Percentiles rank a stretch among this genome's conserved stretches.
phyloP scores from a whole-genome alignment of 1,284 basidiomycete species.

The Cutaneotrichosporon sp. region DNA sequence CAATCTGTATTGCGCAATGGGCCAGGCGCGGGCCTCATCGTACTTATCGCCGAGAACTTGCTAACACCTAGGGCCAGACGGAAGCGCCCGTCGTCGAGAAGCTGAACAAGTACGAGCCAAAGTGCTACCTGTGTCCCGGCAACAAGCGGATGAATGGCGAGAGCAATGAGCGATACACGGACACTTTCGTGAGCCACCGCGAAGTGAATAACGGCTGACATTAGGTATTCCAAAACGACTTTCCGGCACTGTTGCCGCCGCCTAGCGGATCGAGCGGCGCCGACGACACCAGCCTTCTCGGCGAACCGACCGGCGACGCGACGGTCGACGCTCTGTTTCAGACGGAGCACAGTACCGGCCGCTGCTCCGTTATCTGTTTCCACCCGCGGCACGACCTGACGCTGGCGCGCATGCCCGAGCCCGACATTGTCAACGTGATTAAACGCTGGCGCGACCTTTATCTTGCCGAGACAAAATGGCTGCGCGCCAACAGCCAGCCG shows the following conservation, averaged over 20 bases:
- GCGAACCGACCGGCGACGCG: conserved; percentile 49
- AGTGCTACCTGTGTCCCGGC: conserved; percentile 90
- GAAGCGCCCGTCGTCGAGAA: conserved; percentile 58
- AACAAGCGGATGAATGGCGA: conserved; percentile 71
- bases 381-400: conserved; percentile 88
- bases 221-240: conserved; percentile 73
- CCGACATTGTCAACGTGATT: conserved; percentile 66
- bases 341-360: conserved; percentile 68
- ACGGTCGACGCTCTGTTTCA: conserved; percentile 60
- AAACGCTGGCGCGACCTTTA: conserved; percentile 71
- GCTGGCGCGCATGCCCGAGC: conserved; percentile 62
- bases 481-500: conserved; percentile 23
- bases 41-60: not conserved
- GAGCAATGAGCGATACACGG: conserved; percentile 63
- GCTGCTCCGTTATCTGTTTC: conserved; percentile 86
- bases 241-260: conserved; percentile 66
- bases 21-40: too few relatives aligned
- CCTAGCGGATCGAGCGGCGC: too few relatives aligned
- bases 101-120: conserved; percentile 66
- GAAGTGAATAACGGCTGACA: not conserved
- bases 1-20: too few relatives aligned
- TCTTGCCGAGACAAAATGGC: conserved; percentile 53
- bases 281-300: conserved; percentile 14
- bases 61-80: conserved; percentile 70
- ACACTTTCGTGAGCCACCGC: conserved; percentile 54